Conservation (phyloP, 345 rosid genomes). For the Jatropha curcas region DNA sequence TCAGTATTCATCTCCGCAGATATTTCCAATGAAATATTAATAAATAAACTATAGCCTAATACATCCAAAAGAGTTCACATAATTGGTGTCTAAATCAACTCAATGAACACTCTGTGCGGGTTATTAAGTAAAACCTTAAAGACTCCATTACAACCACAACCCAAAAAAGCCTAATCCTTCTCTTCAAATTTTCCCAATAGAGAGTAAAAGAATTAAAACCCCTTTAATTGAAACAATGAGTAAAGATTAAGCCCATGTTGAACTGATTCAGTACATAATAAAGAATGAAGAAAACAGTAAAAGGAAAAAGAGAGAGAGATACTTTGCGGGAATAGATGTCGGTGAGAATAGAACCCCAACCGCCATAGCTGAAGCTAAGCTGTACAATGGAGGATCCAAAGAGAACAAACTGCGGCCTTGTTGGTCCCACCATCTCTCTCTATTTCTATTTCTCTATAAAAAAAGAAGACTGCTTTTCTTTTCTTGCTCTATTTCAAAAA, state of each 20-base stretch:
- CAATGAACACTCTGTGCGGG: background rate
- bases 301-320: background rate
- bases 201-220: background rate
- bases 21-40: background rate
- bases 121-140: background rate
- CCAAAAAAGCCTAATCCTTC: background rate
- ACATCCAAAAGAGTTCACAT: background rate
- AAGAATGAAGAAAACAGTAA: background rate
- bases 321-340: constrained; percentile 95
- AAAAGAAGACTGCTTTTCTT: background rate
- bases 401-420: constrained; percentile 86
- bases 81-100: background rate
- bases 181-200: background rate
- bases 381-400: constrained; percentile 98
- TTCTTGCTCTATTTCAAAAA: background rate
- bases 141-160: no score
- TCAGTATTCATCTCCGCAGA: no score
- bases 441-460: background rate
- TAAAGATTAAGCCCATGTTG: background rate
- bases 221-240: background rate
- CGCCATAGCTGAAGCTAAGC: constrained; percentile 82
- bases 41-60: no score
- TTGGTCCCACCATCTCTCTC: constrained; percentile 76
- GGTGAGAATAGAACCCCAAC: constrained; percentile 92
- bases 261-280: background rate